Base-by-base conservation (phyloP, 2,329 filamentous ascomycete species). In the Dactylellina cionopaga region DNA sequence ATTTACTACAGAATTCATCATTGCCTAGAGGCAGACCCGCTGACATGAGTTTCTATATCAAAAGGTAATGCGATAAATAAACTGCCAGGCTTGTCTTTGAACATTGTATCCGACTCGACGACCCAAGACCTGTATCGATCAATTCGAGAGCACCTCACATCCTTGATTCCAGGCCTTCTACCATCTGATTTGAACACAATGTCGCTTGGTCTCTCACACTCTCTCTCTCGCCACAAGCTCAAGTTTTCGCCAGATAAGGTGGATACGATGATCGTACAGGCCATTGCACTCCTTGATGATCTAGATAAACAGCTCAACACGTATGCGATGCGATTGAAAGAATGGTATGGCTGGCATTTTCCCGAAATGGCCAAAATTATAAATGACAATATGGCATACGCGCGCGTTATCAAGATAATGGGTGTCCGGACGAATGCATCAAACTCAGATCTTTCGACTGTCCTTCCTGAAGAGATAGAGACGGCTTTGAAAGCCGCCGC, bases 291-390 rank as follows among this genome's bases (percentile, higher is more conserved):
- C 55, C 86, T 99, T 47, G 95, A 99, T 80, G 95, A 99, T 76
- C 84, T 99, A 74, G 95, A 99, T 84, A 99, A 99, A 86, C 95
- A 99, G 83, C 85, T 99, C 75, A 99, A 99, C 85, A 95, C 92
- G 77, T 98, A 97, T 80, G 94, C 95, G 75, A 99, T 99, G 95
- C 87, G 95, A 81, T 92, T 97, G 74, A 98, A 98, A 88, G 95
- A 99, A 82, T 99, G 95, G 95, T 99, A 99, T 80, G 95, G 95
- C 79, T 99, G 95, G 95, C 95, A 98, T 83, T 99, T 98, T 85
- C 95, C 95, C 39, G 95, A 99, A 84, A 89, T 99, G 86, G 93
- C 92, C 79, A 94, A 93, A 83, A 96, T 98, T 79, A 86, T 97
- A 77, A 96, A 96, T 81, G 95, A 99, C 85, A 99, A 99, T 83